Conservation (phyloP, 768 basidiomycete species). For the Russula sp. region DNA sequence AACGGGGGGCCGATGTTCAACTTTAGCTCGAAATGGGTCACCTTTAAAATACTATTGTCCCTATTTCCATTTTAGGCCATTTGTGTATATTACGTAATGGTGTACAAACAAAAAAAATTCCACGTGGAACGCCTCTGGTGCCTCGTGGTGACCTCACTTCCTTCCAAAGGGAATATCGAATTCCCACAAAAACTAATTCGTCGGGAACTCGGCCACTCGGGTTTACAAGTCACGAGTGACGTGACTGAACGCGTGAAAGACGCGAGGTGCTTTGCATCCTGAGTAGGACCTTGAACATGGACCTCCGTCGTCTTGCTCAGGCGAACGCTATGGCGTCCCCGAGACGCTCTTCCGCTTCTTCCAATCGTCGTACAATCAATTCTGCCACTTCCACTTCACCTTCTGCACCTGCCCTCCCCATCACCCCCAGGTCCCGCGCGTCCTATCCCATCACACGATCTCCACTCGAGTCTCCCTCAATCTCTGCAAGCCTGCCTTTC, state of each 20-base stretch:
- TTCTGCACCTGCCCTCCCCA: constrained; percentile 26
- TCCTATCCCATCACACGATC: constrained; percentile 48
- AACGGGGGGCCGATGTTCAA: constrained; percentile 28
- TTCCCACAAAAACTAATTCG: constrained; percentile 18
- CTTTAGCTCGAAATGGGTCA: constrained; percentile 25
- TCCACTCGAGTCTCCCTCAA: constrained; percentile 61
- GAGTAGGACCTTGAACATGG: constrained; percentile 25
- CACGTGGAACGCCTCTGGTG: constrained; percentile 23
- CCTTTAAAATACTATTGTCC: constrained; percentile 25
- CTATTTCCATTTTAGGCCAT: constrained; percentile 25
- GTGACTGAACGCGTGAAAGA: constrained; percentile 11
- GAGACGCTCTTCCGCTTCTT: constrained; percentile 26
- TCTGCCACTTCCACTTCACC: constrained; percentile 33
- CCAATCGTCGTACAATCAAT: constrained; percentile 11
- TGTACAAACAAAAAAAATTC: constrained; percentile 28
- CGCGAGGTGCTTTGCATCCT: neutral
- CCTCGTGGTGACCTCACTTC: constrained; percentile 23
- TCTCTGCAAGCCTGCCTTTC: constrained; percentile 72
- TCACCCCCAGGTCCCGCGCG: constrained; percentile 41
- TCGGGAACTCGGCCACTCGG: neutral
- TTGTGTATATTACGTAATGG: constrained; percentile 24
- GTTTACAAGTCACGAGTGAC: constrained; percentile 6
- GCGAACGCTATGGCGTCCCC: constrained; percentile 38
- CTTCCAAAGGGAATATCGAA: constrained; percentile 13
- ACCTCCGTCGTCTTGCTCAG: constrained; percentile 54